These are phyloP conservation scores for Avena insularis DNA, from an alignment of 176 grass and related monocot species.

Conservation along the genomic window DNA sequence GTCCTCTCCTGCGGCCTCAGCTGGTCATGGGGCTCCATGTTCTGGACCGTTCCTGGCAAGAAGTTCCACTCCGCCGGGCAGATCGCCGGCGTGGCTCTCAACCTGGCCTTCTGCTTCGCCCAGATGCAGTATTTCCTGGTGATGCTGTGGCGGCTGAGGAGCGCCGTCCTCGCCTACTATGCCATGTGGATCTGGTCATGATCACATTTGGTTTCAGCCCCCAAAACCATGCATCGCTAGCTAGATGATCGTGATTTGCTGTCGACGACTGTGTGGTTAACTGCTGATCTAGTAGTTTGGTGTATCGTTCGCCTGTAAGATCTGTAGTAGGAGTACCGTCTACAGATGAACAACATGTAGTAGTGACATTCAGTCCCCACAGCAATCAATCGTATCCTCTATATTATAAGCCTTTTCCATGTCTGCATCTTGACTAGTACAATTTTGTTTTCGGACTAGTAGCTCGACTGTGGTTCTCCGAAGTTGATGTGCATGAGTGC, in stretches of 20 bases:
- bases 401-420: neutral
- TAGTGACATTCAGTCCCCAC: neutral
- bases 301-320: conserved; percentile 30
- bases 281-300: conserved; percentile 5
- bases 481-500: conserved; percentile 1
- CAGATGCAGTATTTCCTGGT: conserved; percentile 64
- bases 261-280: neutral
- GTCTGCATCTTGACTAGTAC: neutral
- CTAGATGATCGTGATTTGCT: neutral
- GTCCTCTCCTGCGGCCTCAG: conserved; percentile 48
- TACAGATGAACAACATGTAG: neutral
- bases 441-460: too few species aligned
- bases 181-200: conserved; percentile 64
- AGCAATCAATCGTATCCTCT: neutral
- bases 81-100: conserved; percentile 18
- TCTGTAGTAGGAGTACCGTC: neutral
- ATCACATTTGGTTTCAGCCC: neutral
- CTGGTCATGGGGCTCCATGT: conserved; percentile 63
- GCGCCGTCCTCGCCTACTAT: conserved; percentile 44
- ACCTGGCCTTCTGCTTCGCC: conserved; percentile 39
- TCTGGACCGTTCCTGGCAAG: conserved; percentile 26
- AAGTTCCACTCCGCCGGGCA: conserved; percentile 42
- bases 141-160: conserved; percentile 57
- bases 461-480: neutral
- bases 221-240: neutral